These are phyloP conservation scores for Talaromyces sp. DNA, from an alignment of 2,329 filamentous ascomycete genomes.

Conservation along the genomic window DNA sequence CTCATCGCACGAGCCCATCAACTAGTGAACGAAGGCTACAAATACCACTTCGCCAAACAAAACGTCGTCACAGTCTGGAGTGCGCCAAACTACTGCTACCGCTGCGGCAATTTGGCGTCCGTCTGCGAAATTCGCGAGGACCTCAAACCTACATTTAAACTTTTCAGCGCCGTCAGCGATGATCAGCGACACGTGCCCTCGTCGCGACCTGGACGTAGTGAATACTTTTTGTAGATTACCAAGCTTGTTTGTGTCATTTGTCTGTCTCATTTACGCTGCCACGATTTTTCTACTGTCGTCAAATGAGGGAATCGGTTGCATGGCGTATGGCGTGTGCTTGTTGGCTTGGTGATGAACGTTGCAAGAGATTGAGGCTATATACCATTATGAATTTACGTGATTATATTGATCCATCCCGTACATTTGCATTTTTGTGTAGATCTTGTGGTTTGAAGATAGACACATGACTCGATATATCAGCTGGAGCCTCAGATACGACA, in stretches of 20 bases:
- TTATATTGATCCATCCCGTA: neutral
- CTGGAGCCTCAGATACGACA: neutral
- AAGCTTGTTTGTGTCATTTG: slow-evolving; percentile 1
- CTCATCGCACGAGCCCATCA: slow-evolving; percentile 72
- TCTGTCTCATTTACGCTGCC: slow-evolving; percentile 9
- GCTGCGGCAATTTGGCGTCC: slow-evolving; percentile 84
- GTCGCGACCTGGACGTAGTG: slow-evolving; percentile 45
- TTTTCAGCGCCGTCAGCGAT: slow-evolving; percentile 47
- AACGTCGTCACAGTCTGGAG: slow-evolving; percentile 80
- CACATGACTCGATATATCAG: neutral
- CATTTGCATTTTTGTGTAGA: neutral
- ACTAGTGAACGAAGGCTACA: slow-evolving; percentile 73
- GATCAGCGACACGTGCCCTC: slow-evolving; percentile 46
- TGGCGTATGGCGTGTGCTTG: slow-evolving; percentile 18
- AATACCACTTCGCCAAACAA: slow-evolving; percentile 93
- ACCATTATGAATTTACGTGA: slow-evolving; percentile 16
- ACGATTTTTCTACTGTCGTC: slow-evolving; percentile 14
- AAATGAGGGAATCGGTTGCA: slow-evolving; percentile 14
- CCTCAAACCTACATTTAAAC: slow-evolving; percentile 79
- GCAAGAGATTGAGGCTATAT: slow-evolving; percentile 17
- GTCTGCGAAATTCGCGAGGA: slow-evolving; percentile 90
- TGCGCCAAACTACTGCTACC: slow-evolving; percentile 94
- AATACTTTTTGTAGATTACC: slow-evolving; percentile 44
- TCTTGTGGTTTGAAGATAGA: neutral
- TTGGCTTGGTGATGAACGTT: slow-evolving; percentile 10